Evolutionary conservation across 345 rosid species (phyloP), one percentile per base, ranked within the genome.

Genomic region (Sisymbrium irio): DNA sequence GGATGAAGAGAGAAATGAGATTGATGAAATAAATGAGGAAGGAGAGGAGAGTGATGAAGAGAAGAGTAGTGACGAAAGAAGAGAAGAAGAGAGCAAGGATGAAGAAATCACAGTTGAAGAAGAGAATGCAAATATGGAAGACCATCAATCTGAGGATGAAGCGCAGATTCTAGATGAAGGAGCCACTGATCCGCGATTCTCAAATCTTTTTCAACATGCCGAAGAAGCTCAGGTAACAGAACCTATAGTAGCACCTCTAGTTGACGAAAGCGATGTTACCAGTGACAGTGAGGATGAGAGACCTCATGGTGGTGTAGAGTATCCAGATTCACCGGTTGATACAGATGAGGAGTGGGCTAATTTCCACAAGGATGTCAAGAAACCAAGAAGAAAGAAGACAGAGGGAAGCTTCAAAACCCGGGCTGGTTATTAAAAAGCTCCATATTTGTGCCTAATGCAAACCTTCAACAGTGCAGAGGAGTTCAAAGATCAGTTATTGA

Each of bases 161-260:
- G 36, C 3, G 7, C 36, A 33, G 5, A 33, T 33, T 33, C 36
- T 33, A 5, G 36, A 33, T 33, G 36, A 4, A 33, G 36, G 36
- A 33, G 6, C 3, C 5, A 33, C 7, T 33, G 36, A 33, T 33
- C 36, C 36, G 3, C 36, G 36, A 10, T 37, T 37, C 41, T 3
- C 42, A 39, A 39, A 39, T 5, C 3, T 39, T 1, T 0, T 39
- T 11, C 0, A 2, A 1, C 1, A 39, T 0, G 42, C 14, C 0
- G 5, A 39, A 11, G 4, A 10, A 0, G 5, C 5, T 1, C 14
- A 10, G 14, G 42, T 4, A 2, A 39, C 42, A 39, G 14, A 12
- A 39, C 42, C 4, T 2, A 3, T 0, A 4, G 4, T 0, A 2
- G 14, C 5, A 2, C 4, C 4, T 39, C 0, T 0, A 3, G 2